Base-by-base conservation (phyloP, 2,329 filamentous ascomycete species). In the Amauroascus niger region DNA sequence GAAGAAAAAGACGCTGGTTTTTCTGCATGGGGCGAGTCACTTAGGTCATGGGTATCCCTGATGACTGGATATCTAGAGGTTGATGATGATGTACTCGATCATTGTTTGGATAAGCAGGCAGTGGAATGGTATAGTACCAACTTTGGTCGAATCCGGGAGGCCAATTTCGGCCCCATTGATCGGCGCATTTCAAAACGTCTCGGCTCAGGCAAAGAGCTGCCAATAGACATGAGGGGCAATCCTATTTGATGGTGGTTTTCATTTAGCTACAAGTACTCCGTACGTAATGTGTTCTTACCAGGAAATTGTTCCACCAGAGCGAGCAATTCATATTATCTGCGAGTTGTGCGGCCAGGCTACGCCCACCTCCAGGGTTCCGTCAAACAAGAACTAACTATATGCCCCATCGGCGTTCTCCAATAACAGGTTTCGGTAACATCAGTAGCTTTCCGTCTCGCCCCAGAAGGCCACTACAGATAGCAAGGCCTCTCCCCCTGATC, bases 91-190 rank as follows among this genome's bases (percentile, higher is more conserved):
- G 49, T 59, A 32, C 59, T 64, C n/a, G 62, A 65, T 60, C 18
- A 57, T 47, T 64, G 62, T 59, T 41, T 11, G 14, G 62, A 65
- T 61, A 24, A 61, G 44, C 39, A 57, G 49, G 62, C 58, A 58
- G 59, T 62, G 53, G 56, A 57, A 48, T 65, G 62, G 62, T 64
- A 60, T 55, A 64, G 63, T 55, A 30, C n/a, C 43, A 59, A 64
- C 26, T 65, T 64, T 60, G 60, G 60, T 55, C 57, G 62, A 55
- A 61, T 60, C 14, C 56, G 32, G 18, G 61, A 63, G 56, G 57
- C 53, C 26, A 59, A 60, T 18, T 57, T 55, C 37, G 61, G 62
- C 16, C 57, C 56, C 14, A 24, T 54, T 1, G 61, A 63, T 45
- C 54, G 54, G 14, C 62, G 61, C 37, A 48, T 63, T 55, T 59